These are phyloP conservation scores for Trichoderma aggressivum DNA, from an alignment of 2,329 filamentous ascomycete genomes.

Conservation along the genomic window DNA sequence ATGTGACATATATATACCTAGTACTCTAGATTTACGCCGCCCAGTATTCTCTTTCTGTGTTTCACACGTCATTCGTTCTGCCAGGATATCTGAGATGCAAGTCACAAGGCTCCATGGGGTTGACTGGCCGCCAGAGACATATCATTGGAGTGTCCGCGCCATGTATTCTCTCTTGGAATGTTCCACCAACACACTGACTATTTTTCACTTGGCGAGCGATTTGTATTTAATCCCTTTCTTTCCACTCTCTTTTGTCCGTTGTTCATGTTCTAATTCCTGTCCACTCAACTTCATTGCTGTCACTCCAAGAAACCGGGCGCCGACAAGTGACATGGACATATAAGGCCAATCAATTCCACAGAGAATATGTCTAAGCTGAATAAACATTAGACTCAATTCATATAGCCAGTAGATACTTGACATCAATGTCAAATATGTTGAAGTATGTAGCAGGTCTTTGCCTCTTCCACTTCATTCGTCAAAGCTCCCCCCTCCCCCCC, in stretches of 20 bases:
- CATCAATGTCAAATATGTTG: background rate
- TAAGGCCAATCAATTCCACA: background rate
- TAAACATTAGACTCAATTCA: background rate
- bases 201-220: background rate
- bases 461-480: background rate
- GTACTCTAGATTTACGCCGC: background rate
- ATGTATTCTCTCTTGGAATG: background rate
- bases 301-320: background rate
- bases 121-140: background rate
- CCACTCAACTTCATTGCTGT: background rate
- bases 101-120: background rate
- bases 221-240: background rate
- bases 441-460: background rate
- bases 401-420: background rate
- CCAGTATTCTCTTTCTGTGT: background rate
- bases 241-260: background rate
- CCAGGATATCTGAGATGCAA: background rate
- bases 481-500: background rate
- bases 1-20: background rate
- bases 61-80: background rate
- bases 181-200: background rate
- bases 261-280: background rate
- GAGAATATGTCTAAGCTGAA: background rate
- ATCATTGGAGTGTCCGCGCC: background rate
- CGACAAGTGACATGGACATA: background rate